Evolutionary conservation across 768 basidiomycete species (phyloP), one percentile per base, ranked within the genome.

Genomic region (Lyophyllum decastes): DNA sequence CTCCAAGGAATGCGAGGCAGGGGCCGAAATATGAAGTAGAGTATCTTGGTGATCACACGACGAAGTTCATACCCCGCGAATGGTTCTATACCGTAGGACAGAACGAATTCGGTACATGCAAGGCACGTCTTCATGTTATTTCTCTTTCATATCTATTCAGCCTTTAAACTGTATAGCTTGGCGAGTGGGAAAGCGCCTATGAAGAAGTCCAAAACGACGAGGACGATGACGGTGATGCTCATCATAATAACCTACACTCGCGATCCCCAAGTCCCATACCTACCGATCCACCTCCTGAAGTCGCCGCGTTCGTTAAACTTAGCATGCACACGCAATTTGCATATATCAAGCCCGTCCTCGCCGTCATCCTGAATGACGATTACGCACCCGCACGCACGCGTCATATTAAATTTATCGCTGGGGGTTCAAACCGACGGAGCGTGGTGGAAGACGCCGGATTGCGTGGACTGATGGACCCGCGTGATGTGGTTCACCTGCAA

Each of bases 261-360:
- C 66, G 76, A 61, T 67, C 62, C 12, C 66, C 75, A 6, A 82
- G 78, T 55, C 78, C 82, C 3, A 68, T 70, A 21, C 79, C 79
- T 10, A 54, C 52, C 4, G 68, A 78, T 33, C 78, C 82, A 25
- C 72, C 78, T 14, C 82, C 85, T 1, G 54, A 70, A 14, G 62
- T 68, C 2, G 64, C 66, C 0, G 69, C 71, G n/a, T 90, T 89
- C 61, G 66, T 61, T 40, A 69, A 76, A 21, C 76, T 90, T 27
- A 54, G 76, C 6, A 76, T 89, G 7, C 75, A 74, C 19, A 71
- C 81, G 38, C 89, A 92, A 61, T 82, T 93, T 54, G 78, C 73
- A 11, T 90, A 89, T 63, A 76, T 82, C 25, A 90, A 87, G 59
- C 84, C 84, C 1, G 76, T 91, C 14, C 71, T 93, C 43, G 70